A percentile compares a stretch with the other conserved stretches of the same genome.
These are phyloP conservation scores for Sphaceloma murrayae DNA, from an alignment of 2,329 filamentous ascomycete genomes.

Conservation along the genomic window DNA sequence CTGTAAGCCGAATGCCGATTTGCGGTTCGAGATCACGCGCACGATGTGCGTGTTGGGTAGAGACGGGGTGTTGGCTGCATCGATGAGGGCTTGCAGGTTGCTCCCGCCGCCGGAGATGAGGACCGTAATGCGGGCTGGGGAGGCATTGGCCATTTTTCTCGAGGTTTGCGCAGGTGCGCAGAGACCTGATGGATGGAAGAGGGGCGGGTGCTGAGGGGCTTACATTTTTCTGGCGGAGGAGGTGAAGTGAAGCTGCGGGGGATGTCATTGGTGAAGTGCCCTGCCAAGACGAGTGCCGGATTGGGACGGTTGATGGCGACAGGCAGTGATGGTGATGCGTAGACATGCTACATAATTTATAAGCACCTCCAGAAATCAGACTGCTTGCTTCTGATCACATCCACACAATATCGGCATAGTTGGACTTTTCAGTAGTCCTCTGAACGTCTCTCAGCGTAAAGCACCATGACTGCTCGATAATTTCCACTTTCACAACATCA, in stretches of 20 bases:
- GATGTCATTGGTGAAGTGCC: constrained; percentile 3
- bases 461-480: constrained; percentile 8
- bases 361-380: too few relatives aligned
- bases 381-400: too few relatives aligned
- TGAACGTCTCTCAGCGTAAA: too few relatives aligned
- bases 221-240: constrained; percentile 6
- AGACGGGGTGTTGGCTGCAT: constrained; percentile 40
- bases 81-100: constrained; percentile 70
- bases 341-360: too few relatives aligned
- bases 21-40: constrained; percentile 57
- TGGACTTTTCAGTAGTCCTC: too few relatives aligned
- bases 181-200: too few relatives aligned
- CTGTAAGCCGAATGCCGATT: constrained; percentile 54
- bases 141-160: not conserved
- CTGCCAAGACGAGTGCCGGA: constrained; percentile 10
- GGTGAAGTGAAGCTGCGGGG: constrained; percentile 1
- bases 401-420: too few relatives aligned
- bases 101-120: constrained; percentile 62
- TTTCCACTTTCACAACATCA: constrained; percentile 14
- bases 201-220: too few relatives aligned
- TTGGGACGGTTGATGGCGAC: too few relatives aligned
- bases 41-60: constrained; percentile 47
- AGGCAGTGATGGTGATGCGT: too few relatives aligned
- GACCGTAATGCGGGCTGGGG: constrained; percentile 25
- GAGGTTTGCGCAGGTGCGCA: not conserved